Conservation (phyloP, 225 moss, liverwort and hornwort genomes). For the Straminergon stramineum region DNA sequence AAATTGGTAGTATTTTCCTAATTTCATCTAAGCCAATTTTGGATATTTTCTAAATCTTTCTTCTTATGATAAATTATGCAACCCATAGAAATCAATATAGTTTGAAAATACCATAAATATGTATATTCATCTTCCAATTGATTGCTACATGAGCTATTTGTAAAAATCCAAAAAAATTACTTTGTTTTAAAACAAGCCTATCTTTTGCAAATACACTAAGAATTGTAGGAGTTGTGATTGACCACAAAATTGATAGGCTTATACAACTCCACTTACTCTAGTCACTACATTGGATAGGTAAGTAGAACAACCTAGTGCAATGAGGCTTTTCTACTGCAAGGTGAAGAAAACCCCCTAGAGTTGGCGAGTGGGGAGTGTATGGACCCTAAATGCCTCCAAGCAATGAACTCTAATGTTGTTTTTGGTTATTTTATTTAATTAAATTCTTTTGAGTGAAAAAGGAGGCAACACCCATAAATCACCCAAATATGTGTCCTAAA, state of each 20-base stretch:
- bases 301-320: no score
- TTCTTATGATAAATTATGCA: not conserved
- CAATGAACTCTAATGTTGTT: no score
- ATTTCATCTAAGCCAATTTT: not conserved
- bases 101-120: not conserved
- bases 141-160: not conserved
- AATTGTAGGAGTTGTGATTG: not conserved
- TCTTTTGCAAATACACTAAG: fast-evolving
- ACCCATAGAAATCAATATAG: not conserved
- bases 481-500: no score
- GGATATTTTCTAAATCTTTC: not conserved
- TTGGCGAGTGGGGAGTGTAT: no score
- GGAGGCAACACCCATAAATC: no score
- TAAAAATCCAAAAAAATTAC: not conserved
- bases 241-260: not conserved
- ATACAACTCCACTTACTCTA: no score
- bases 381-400: no score
- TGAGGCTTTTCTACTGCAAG: no score
- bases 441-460: no score
- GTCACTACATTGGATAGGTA: no score
- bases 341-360: no score
- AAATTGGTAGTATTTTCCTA: not conserved
- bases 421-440: no score
- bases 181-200: fast-evolving
- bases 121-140: not conserved